A percentile compares a stretch with the other conserved stretches of the same genome.
phyloP scores from a whole-genome alignment of 1,139 yeast genomes.

The Candida buenavistaensis region DNA sequence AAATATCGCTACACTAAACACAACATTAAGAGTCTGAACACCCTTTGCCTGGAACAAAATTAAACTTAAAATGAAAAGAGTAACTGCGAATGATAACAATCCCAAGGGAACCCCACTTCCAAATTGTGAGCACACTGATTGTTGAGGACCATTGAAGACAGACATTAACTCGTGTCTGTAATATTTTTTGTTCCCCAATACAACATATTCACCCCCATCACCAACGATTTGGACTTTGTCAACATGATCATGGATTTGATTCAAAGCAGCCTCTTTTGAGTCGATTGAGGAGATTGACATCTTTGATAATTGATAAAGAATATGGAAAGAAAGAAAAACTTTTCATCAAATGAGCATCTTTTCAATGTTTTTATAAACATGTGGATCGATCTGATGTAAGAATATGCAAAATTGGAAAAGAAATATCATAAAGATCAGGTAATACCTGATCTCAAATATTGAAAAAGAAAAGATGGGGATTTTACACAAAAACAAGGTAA shows the following conservation, averaged over 20 bases:
- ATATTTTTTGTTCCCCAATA: constrained; percentile 33
- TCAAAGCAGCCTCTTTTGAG: neutral
- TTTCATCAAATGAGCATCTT: too few species aligned
- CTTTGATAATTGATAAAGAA: neutral
- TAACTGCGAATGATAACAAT: constrained; percentile 51
- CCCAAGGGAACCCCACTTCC: constrained; percentile 68
- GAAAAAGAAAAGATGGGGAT: too few species aligned
- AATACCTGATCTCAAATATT: too few species aligned
- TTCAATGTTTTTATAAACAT: too few species aligned
- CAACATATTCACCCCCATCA: constrained; percentile 23
- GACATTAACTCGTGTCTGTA: constrained; percentile 26
- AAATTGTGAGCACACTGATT: constrained; percentile 29
- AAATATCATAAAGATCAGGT: too few species aligned
- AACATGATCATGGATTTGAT: constrained; percentile 14
- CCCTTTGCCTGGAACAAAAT: constrained; percentile 44
- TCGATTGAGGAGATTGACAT: neutral
- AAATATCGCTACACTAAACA: constrained; percentile 45
- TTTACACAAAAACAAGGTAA: too few species aligned
- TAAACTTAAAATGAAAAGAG: constrained; percentile 50
- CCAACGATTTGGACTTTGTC: constrained; percentile 25
- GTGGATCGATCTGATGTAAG: too few species aligned
- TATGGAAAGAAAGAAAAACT: neutral
- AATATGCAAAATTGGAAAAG: too few species aligned
- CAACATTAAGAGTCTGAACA: constrained; percentile 33
- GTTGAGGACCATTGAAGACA: constrained; percentile 23